Evolutionary conservation across 1,284 basidiomycete genomes (phyloP), one percentile per base, ranked within the genome.

Genomic region (Malassezia pachydermatis): DNA sequence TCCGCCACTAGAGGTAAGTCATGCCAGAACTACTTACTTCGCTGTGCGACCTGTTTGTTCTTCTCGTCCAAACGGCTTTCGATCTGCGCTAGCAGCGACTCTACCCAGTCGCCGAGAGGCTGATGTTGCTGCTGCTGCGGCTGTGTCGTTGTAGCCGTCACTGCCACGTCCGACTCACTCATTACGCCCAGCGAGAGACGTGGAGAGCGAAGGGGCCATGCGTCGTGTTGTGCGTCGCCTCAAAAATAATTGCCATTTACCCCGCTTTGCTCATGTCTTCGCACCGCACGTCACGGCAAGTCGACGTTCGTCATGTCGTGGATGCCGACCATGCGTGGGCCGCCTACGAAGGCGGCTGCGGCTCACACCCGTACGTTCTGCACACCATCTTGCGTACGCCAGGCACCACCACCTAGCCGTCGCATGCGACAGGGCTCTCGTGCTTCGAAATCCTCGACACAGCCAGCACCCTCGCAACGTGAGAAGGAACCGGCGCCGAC

Each of bases 101-200:
- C 67, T 14, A 70, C 66, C 67, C 67, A 70, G 30, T 70, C 66
- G 30, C 62, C 58, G n/a, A 70, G 51, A 43, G 68, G 66, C 39
- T 69, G 64, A n/a, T 19, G 67, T 61, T 1, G 58, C 56, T 1
- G 62, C 60, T 19, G 65, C 61, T 29, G 63, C 58, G 20, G 37
- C 32, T 41, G 50, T 48, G 52, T 17, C 20, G 10, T 10, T 30
- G n/a, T 30, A n/a, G 29, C 29, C 29, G 29, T 9, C n/a, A 30
- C n/a, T n/a, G n/a, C n/a, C n/a, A n/a, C n/a, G n/a, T n/a, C n/a
- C n/a, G n/a, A n/a, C n/a, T n/a, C n/a, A n/a, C n/a, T n/a, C n/a
- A n/a, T n/a, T n/a, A n/a, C n/a, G n/a, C n/a, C n/a, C n/a, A n/a
- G n/a, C n/a, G n/a, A n/a, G n/a, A n/a, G n/a, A n/a, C n/a, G n/a